These are phyloP conservation scores for Daphne laureola DNA, from an alignment of 441 rosid species.

Conservation along the genomic window DNA sequence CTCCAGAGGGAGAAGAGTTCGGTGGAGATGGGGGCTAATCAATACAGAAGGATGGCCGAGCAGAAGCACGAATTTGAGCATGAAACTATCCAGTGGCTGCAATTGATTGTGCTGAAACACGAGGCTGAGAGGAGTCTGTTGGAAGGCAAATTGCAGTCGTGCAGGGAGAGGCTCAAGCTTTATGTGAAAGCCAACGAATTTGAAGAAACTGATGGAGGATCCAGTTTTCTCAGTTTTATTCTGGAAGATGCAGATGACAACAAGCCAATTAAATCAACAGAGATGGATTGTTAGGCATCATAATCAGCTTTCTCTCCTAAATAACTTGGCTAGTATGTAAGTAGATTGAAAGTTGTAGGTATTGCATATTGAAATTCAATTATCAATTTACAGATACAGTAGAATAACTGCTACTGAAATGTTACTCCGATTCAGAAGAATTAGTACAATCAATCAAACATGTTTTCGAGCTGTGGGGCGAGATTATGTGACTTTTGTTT, in stretches of 20 bases:
- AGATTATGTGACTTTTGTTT: background rate
- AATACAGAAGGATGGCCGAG: conserved; percentile 44
- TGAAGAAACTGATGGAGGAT: conserved; percentile 13
- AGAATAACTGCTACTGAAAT: background rate
- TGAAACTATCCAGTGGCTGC: conserved; percentile 49
- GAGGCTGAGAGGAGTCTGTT: conserved; percentile 28
- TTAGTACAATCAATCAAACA: no score
- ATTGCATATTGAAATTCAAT: background rate
- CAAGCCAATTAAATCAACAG: conserved; percentile 13
- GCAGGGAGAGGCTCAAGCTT: conserved; percentile 18
- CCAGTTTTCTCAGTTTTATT: conserved; percentile 10
- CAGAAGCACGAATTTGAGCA: conserved; percentile 45
- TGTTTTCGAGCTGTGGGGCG: no score
- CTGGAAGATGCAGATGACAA: conserved; percentile 16
- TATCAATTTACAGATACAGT: background rate
- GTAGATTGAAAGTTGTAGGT: background rate
- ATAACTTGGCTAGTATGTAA: background rate
- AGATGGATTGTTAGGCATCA: conserved; percentile 13
- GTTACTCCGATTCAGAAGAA: no score
- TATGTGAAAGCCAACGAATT: conserved; percentile 16
- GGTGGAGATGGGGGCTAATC: conserved; percentile 54
- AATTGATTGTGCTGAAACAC: conserved; percentile 41
- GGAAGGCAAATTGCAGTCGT: conserved; percentile 25
- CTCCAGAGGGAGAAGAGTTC: conserved; percentile 63
- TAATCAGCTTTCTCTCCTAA: conserved; percentile 8